These are phyloP conservation scores for Blastomyces parvus DNA, from an alignment of 2,329 filamentous ascomycete species.

Conservation along the genomic window DNA sequence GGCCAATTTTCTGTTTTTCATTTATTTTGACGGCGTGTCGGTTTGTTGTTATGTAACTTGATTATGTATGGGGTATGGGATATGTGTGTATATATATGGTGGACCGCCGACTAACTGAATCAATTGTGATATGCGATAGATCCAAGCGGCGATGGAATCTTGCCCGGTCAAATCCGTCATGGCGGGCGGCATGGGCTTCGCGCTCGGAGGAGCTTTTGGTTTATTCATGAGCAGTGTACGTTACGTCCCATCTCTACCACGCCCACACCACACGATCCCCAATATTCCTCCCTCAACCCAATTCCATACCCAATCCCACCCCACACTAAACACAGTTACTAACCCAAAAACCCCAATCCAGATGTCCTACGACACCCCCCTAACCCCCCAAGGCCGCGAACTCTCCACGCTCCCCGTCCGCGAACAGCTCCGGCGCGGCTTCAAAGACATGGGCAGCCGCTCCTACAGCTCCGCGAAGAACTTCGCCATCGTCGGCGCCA, in stretches of 20 bases:
- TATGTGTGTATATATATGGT: not conserved
- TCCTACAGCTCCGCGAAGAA: constrained; percentile 82
- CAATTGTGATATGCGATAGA: constrained; percentile 40
- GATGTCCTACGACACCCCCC: constrained; percentile 98
- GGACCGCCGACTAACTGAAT: not conserved
- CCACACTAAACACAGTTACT: not conserved
- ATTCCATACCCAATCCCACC: constrained; percentile 3
- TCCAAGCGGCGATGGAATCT: constrained; percentile 80
- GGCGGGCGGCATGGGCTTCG: constrained; percentile 88
- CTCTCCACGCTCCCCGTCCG: constrained; percentile 62
- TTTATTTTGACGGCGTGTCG: not conserved
- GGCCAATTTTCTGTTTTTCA: not conserved
- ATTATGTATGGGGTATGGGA: no score
- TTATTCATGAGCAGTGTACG: constrained; percentile 95
- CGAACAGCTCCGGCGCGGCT: constrained; percentile 73
- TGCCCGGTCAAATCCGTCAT: constrained; percentile 82
- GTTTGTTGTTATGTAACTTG: not conserved
- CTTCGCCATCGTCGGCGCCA: constrained; percentile 84
- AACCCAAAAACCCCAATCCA: constrained; percentile 29
- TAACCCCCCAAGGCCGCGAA: constrained; percentile 49
- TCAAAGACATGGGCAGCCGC: constrained; percentile 87
- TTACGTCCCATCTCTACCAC: constrained; percentile 15
- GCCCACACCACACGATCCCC: not conserved
- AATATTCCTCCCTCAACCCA: not conserved
- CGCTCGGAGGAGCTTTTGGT: constrained; percentile 84